A percentile compares a stretch with the other conserved stretches of the same genome.
phyloP scores from a whole-genome alignment of 1,139 yeast species.

The Chernovozyma sophiae-reginae region DNA sequence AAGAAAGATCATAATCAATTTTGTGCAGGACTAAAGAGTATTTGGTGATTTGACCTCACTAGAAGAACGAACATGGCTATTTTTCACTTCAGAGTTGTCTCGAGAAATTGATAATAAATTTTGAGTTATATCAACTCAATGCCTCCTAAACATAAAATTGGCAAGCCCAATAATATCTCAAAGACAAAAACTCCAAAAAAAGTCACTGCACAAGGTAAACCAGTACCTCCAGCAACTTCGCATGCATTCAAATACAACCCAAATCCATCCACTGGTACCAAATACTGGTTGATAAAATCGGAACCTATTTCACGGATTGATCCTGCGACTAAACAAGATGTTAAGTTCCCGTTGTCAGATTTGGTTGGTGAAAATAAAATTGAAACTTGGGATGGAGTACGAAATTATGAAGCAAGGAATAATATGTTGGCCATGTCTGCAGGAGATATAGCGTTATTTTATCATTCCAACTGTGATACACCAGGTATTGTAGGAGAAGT shows the following conservation, averaged over 20 bases:
- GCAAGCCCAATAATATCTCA: neutral
- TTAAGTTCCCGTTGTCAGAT: slow-evolving; percentile 41
- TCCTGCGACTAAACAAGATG: slow-evolving; percentile 40
- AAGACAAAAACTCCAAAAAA: neutral
- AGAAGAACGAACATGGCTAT: no score
- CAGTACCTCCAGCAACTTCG: slow-evolving; percentile 7
- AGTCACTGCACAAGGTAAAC: neutral
- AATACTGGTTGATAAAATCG: slow-evolving; percentile 51
- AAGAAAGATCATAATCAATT: no score
- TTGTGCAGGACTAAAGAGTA: no score
- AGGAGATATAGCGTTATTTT: slow-evolving; percentile 45
- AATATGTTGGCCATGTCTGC: slow-evolving; percentile 41
- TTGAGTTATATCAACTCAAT: no score
- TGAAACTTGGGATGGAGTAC: slow-evolving; percentile 55
- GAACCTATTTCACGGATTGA: slow-evolving; percentile 49
- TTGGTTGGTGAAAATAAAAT: slow-evolving; percentile 24
- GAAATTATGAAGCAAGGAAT: slow-evolving; percentile 53
- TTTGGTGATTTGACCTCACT: no score
- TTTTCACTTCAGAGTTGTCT: no score
- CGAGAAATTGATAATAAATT: no score
- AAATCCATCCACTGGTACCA: slow-evolving; percentile 11
- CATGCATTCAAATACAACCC: slow-evolving; percentile 7
- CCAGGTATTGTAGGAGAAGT: slow-evolving; percentile 54
- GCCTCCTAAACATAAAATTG: slow-evolving; percentile 3
- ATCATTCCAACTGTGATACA: slow-evolving; percentile 47